Conservation (phyloP, 768 basidiomycete genomes). For the Russula earlei region DNA sequence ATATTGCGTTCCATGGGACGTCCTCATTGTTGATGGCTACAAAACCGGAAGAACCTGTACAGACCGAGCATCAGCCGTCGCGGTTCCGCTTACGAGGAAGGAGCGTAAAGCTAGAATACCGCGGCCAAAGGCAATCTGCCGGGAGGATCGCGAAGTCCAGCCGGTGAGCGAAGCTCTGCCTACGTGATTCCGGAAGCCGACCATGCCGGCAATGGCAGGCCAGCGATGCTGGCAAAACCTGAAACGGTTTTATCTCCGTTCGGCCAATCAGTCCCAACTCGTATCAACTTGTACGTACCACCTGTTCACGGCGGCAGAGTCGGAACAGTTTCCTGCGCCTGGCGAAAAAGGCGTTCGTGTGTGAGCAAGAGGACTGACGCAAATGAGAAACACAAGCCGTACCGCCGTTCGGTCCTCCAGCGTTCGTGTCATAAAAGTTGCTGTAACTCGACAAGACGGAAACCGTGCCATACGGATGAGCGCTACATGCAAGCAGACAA, state of each 20-base stretch:
- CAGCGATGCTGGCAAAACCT: conserved; percentile 58
- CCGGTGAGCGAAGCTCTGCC: conserved; percentile 41
- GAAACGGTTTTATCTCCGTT: neutral
- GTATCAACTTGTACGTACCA: conserved; percentile 26
- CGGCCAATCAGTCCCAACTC: too few species aligned
- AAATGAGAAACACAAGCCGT: neutral
- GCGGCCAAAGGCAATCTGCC: conserved; percentile 60
- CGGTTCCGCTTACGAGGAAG: neutral
- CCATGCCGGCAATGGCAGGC: conserved; percentile 48
- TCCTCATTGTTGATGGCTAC: conserved; percentile 62
- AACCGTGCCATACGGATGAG: conserved; percentile 59
- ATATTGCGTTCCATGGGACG: conserved; percentile 44
- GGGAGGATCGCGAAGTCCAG: conserved; percentile 47
- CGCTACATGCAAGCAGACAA: conserved; percentile 21
- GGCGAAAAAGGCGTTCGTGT: neutral
- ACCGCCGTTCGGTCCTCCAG: conserved; percentile 54
- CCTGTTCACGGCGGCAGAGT: conserved; percentile 42
- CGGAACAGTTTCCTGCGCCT: conserved; percentile 43
- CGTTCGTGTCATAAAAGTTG: conserved; percentile 39
- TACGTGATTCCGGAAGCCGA: conserved; percentile 51
- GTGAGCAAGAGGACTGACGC: too few species aligned
- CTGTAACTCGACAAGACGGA: conserved; percentile 51
- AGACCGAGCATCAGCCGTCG: neutral
- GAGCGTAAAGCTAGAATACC: conserved; percentile 29
- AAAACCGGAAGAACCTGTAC: conserved; percentile 48